Percentiles rank a stretch among this genome's conserved stretches.
phyloP scores from a whole-genome alignment of 2,329 filamentous ascomycete species.

The Ophiostoma sp. region DNA sequence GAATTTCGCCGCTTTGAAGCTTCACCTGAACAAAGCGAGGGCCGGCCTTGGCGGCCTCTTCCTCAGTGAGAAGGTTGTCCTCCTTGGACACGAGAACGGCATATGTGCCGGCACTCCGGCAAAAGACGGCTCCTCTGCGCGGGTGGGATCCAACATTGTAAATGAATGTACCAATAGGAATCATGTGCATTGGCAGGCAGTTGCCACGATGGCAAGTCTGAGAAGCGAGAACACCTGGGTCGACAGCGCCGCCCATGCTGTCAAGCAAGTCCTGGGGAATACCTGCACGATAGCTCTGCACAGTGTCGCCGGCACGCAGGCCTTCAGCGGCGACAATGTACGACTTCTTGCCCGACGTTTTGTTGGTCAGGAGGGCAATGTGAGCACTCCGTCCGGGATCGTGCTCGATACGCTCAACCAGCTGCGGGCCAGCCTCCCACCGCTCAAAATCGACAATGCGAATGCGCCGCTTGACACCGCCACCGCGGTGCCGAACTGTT shows the following conservation, averaged over 20 bases:
- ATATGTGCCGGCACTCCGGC: conserved; percentile 88
- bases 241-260: conserved; percentile 86
- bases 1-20: conserved; percentile 87
- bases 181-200: conserved; percentile 90
- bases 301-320: conserved; percentile 81
- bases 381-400: conserved; percentile 91
- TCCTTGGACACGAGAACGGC: conserved; percentile 86
- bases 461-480: conserved; percentile 87
- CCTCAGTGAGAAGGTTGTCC: conserved; percentile 53
- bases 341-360: conserved; percentile 68
- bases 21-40: conserved; percentile 77
- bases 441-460: conserved; percentile 85
- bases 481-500: conserved; percentile 86
- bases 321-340: conserved; percentile 97
- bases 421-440: conserved; percentile 70
- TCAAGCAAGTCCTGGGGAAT: conserved; percentile 82
- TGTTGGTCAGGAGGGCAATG: conserved; percentile 76
- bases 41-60: conserved; percentile 57
- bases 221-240: conserved; percentile 92
- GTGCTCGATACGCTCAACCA: conserved; percentile 92
- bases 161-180: conserved; percentile 87
- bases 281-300: conserved; percentile 86
- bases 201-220: conserved; percentile 93
- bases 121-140: conserved; percentile 78
- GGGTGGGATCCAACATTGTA: conserved; percentile 79